These are phyloP conservation scores for Phytophthora hybrid DNA, from an alignment of 352 stramenopile species.

Conservation along the genomic window DNA sequence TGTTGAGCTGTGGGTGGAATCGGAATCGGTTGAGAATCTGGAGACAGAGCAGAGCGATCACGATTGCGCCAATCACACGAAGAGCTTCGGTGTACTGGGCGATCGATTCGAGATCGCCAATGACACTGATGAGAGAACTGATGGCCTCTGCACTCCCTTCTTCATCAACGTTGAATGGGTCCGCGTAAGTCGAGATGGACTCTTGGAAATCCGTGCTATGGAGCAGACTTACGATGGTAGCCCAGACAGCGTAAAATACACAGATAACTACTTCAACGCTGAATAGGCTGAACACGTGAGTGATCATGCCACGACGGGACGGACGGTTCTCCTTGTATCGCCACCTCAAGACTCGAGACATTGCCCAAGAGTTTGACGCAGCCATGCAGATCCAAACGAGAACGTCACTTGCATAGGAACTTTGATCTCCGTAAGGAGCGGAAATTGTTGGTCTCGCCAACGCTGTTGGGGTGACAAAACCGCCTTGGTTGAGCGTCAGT, in stretches of 20 bases:
- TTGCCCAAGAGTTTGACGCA: slow-evolving; percentile 9
- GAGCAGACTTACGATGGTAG: slow-evolving; percentile 43
- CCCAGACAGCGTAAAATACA: slow-evolving; percentile 56
- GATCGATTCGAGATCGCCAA: slow-evolving; percentile 44
- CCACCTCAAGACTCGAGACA: slow-evolving; percentile 16
- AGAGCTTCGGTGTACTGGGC: slow-evolving; percentile 40
- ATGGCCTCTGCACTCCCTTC: slow-evolving; percentile 18
- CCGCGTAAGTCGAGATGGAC: slow-evolving; percentile 18
- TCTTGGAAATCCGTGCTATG: slow-evolving; percentile 44
- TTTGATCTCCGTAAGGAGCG: slow-evolving; percentile 32
- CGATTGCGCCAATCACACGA: slow-evolving; percentile 41
- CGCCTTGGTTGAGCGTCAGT: slow-evolving; percentile 45
- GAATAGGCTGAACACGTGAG: slow-evolving; percentile 14
- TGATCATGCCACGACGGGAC: slow-evolving; percentile 8
- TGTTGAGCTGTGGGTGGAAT: slow-evolving; percentile 62
- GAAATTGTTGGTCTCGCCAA: slow-evolving; percentile 32
- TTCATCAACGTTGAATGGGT: slow-evolving; percentile 11
- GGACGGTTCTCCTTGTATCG: slow-evolving; percentile 16
- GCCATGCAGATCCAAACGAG: slow-evolving; percentile 26
- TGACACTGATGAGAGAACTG: slow-evolving; percentile 41
- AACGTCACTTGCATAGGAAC: slow-evolving; percentile 20
- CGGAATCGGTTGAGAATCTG: slow-evolving; percentile 59
- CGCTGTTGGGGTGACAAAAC: slow-evolving; percentile 36
- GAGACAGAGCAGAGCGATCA: slow-evolving; percentile 46
- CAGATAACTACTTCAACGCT: slow-evolving; percentile 18